Base-by-base conservation (phyloP, 1,284 basidiomycete species). In the Pseudozyma tsukubaensis region DNA sequence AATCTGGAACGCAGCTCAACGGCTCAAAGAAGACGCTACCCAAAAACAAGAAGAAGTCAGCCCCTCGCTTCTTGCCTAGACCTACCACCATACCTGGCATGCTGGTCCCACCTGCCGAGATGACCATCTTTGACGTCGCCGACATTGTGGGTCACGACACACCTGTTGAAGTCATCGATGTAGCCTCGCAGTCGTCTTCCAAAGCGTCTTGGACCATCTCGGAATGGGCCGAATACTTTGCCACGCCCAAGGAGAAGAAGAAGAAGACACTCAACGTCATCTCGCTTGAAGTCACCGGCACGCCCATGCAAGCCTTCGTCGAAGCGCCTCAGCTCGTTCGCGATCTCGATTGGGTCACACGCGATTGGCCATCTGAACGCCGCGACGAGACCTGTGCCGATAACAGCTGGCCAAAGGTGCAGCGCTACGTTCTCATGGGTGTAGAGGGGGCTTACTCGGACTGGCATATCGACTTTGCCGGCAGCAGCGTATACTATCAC, bases 321-420 rank as follows among this genome's bases (percentile, higher is more conserved):
- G 86, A 90, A 8, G 93, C 94, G 8, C 96, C 96, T 0, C 88
- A 89, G 36, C 50, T 81, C 14, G 77, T 81, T 19, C 89, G 92
- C 66, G 93, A 97, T 64, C 85, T 97, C 68, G 96, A 97, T 80
- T 99, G 96, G 96, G 95, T 97, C 11, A 94, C 97, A 82, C 93
- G 92, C 75, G 93, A 91, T 84, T 99, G 96, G 96, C 94, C 93
- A 0, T 29, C 59, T 47, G 70, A 82, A 47, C 71, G 79, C 40
- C 83, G 80, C 11, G 71, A 72, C 18, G n/a, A 40, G 10, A 43
- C 53, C 3, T 61, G 56, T 49, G 59, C 64, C 18, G 76, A 77
- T 19, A 76, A 76, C 36, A 65, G 75, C 48, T 97, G 93, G 85
- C 96, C 96, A 7, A 96, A 97, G 80, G 96, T 99, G 5, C 94